These are phyloP conservation scores for Solanum medicagineum DNA, from an alignment of 257 asterid genomes.

Conservation along the genomic window DNA sequence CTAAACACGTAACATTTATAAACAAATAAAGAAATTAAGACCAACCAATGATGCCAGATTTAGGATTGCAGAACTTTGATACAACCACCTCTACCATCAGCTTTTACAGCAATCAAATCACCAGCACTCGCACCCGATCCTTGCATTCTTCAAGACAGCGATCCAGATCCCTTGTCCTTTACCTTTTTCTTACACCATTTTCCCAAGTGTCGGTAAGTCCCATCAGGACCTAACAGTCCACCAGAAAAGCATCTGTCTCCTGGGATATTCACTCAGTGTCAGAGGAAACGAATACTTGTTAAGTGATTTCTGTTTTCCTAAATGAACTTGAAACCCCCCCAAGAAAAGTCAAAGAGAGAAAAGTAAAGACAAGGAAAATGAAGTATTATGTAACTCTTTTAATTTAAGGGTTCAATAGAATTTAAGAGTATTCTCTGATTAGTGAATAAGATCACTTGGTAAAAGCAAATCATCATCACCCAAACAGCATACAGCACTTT, in stretches of 20 bases:
- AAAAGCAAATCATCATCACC: not conserved
- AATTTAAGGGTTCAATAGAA: not conserved
- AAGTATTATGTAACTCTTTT: not conserved
- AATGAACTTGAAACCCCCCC: not conserved
- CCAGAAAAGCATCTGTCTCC: conserved; percentile 60
- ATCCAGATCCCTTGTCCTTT: conserved; percentile 21
- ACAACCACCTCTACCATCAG: conserved; percentile 88
- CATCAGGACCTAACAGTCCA: conserved; percentile 74
- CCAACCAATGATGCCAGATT: conserved; percentile 49
- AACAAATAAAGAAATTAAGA: not conserved
- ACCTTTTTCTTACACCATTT: conserved; percentile 86
- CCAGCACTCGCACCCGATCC: conserved; percentile 33
- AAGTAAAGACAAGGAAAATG: not conserved
- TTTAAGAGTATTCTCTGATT: not conserved
- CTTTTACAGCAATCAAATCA: conserved; percentile 66
- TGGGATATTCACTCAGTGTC: not conserved
- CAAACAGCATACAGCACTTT: not conserved
- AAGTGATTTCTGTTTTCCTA: not conserved
- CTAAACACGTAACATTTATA: not conserved
- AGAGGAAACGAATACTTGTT: not conserved
- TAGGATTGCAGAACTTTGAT: conserved; percentile 56
- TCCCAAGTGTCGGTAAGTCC: conserved; percentile 74
- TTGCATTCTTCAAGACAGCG: not conserved
- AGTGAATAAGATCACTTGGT: not conserved
- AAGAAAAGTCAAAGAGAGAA: not conserved